Evolutionary conservation across 805 yeast species (phyloP).

Genomic region (Lipomyces yamanashiensis): DNA sequence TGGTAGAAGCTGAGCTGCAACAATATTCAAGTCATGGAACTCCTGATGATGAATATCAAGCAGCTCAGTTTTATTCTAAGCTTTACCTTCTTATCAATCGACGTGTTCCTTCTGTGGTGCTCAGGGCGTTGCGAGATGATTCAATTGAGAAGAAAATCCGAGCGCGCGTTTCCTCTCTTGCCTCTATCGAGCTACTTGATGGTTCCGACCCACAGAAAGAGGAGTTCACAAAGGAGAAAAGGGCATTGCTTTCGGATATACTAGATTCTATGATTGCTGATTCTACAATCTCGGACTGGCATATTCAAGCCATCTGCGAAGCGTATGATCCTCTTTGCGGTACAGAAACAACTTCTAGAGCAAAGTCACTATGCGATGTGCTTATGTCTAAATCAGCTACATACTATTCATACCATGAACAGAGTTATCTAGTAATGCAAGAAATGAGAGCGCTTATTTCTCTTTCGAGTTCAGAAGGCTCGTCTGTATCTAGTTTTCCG

Average conservation of each 20-base stretch:
- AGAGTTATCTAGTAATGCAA: neutral
- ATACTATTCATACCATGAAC: neutral
- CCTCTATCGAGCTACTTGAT: no score
- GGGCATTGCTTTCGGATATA: no score
- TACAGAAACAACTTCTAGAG: neutral
- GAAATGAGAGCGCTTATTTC: neutral
- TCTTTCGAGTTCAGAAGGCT: neutral
- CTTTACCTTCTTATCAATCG: neutral
- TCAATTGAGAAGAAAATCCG: neutral
- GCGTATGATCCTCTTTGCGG: conserved; percentile 2
- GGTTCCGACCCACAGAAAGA: no score
- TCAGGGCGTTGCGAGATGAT: neutral
- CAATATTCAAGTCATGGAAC: neutral
- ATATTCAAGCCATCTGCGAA: neutral
- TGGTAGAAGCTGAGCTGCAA: neutral
- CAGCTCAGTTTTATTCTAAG: neutral
- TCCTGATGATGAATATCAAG: neutral
- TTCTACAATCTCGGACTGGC: no score
- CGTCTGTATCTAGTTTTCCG: neutral
- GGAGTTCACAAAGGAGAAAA: no score
- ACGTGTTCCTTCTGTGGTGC: neutral
- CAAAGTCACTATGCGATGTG: neutral
- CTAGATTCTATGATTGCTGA: no score
- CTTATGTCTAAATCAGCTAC: neutral
- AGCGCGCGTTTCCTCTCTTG: no score